Evolutionary conservation across 345 rosid genomes (phyloP).

Genomic region (Clarkia xantiana): DNA sequence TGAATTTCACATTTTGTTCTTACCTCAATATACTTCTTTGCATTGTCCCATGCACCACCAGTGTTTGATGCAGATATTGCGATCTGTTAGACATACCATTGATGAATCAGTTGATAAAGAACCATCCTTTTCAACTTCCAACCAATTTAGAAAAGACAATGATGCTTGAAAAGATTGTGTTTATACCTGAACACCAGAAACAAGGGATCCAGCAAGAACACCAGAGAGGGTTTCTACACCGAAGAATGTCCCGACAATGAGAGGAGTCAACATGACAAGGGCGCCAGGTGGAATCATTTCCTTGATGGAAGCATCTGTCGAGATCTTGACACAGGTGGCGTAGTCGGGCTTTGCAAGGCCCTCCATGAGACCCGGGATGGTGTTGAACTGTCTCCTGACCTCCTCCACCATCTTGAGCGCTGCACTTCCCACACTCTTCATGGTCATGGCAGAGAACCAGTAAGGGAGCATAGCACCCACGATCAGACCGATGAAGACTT

Average conservation of each 20-base stretch:
- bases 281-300: conserved; percentile 37
- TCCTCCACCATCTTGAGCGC: conserved; percentile 33
- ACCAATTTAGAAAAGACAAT: not conserved
- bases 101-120: not conserved
- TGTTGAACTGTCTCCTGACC: conserved; percentile 32
- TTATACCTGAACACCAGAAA: conserved; percentile 31
- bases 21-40: conserved; percentile 16
- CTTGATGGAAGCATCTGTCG: conserved; percentile 29
- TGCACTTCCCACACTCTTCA: conserved; percentile 34
- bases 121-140: not conserved
- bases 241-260: conserved; percentile 23
- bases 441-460: conserved; percentile 37
- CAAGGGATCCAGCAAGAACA: conserved; percentile 29
- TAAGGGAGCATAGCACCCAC: conserved; percentile 37
- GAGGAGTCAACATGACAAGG: conserved; percentile 31
- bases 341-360: conserved; percentile 25
- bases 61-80: conserved; percentile 15
- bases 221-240: conserved; percentile 31
- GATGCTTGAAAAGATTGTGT: not conserved
- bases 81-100: conserved; percentile 6
- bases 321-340: conserved; percentile 31
- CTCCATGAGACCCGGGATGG: conserved; percentile 29
- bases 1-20: not conserved
- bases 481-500: conserved; percentile 29
- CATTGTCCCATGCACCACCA: conserved; percentile 17